These are phyloP conservation scores for Psophocarpus tetragonolobus DNA, from an alignment of 306 rosid species.

Conservation along the genomic window DNA sequence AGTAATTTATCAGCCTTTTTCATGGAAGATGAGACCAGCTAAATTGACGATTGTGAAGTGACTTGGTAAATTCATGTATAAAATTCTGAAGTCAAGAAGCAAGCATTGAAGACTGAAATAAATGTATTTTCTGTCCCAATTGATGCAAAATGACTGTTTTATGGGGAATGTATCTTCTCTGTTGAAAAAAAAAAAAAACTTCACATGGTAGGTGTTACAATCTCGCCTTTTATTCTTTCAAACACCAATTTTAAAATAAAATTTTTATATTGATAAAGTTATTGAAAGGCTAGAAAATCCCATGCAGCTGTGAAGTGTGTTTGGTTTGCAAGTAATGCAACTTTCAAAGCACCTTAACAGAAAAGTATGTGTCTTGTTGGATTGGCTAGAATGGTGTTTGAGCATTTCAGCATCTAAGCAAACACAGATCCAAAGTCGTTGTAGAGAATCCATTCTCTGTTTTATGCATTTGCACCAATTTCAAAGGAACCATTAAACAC, in stretches of 20 bases:
- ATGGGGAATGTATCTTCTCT: not conserved
- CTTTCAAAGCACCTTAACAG: too few relatives aligned
- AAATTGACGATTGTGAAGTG: not conserved
- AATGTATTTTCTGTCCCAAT: not conserved
- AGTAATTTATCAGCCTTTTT: slow-evolving; percentile 9
- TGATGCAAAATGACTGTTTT: not conserved
- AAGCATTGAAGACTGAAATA: not conserved
- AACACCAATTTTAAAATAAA: not conserved
- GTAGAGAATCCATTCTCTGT: not conserved
- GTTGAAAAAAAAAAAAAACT: not conserved
- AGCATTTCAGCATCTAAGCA: too few relatives aligned
- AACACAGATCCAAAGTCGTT: too few relatives aligned
- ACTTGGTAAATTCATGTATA: not conserved
- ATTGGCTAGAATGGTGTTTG: too few relatives aligned
- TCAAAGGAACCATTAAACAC: not conserved
- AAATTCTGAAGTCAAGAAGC: not conserved
- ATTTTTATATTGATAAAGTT: not conserved
- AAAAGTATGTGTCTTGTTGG: too few relatives aligned
- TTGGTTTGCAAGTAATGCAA: too few relatives aligned
- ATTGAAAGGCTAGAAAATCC: not conserved
- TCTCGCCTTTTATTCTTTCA: not conserved
- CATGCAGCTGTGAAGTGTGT: not conserved
- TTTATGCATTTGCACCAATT: not conserved
- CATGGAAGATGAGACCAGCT: not conserved
- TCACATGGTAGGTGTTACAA: not conserved